These are phyloP conservation scores for Fusarium clavum DNA, from an alignment of 2,329 filamentous ascomycete genomes.

Conservation along the genomic window DNA sequence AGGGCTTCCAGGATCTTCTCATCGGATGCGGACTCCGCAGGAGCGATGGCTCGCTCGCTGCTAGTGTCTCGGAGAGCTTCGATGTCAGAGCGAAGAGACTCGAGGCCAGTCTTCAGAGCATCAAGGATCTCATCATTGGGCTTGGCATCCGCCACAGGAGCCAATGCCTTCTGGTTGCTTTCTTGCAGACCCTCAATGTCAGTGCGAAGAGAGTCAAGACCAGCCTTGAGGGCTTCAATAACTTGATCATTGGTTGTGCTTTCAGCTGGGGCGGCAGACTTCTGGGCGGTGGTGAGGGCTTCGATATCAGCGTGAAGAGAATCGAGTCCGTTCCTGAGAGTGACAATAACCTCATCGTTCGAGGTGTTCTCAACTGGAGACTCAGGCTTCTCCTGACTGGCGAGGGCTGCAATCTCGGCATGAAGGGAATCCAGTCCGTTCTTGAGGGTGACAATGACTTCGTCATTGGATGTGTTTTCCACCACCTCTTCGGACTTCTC, in stretches of 20 bases:
- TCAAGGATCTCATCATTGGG: constrained; percentile 87
- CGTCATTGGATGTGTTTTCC: constrained; percentile 66
- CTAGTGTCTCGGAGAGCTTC: constrained; percentile 74
- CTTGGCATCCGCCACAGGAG: constrained; percentile 74
- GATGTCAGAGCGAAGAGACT: constrained; percentile 77
- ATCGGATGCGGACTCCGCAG: constrained; percentile 52
- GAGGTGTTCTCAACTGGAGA: constrained; percentile 51
- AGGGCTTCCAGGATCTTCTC: constrained; percentile 89
- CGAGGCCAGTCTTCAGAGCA: constrained; percentile 81
- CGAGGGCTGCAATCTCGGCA: constrained; percentile 71
- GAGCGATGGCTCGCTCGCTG: constrained; percentile 66
- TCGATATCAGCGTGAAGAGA: constrained; percentile 79
- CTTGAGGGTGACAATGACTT: constrained; percentile 86
- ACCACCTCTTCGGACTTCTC: constrained; percentile 47
- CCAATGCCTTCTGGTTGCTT: constrained; percentile 64
- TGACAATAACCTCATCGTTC: constrained; percentile 82
- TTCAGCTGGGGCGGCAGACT: constrained; percentile 33
- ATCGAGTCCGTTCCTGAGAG: constrained; percentile 79
- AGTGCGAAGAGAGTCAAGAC: constrained; percentile 41
- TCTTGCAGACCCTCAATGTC: constrained; percentile 64
- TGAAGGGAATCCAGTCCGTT: constrained; percentile 78
- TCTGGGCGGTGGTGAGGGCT: constrained; percentile 72
- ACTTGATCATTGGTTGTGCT: constrained; percentile 39
- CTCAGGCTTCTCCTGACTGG: constrained; percentile 63
- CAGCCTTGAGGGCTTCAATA: constrained; percentile 39